Base-by-base conservation (phyloP, 2,329 filamentous ascomycete species). In the Exophiala xenobiotica region DNA sequence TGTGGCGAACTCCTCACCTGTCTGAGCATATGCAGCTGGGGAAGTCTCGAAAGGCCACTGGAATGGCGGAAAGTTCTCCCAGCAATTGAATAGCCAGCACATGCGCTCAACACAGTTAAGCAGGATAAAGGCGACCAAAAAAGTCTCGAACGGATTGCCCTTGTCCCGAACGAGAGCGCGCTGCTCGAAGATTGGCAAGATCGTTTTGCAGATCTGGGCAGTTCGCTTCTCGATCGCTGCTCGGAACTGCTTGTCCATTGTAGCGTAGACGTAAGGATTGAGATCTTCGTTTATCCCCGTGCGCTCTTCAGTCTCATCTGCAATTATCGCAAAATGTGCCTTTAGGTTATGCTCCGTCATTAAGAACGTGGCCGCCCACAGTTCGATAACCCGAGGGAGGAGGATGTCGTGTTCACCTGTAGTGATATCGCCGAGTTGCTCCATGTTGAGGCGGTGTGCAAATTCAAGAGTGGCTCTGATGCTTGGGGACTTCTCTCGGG, bases 171-270 rank as follows among this genome's bases (percentile, higher is more conserved):
- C 78, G 6, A 56, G 29, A 8, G 83, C 67, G n/a, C 80, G 74
- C 14, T 78, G 75, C 61, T 84, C 81, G 1, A 83, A 71, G 51
- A 82, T 79, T 54, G 80, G 80, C 72, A 83, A 77, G 26, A 82
- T 74, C 7, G 68, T 68, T 47, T 78, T 80, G 57, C 75, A 75
- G 4, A 82, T 67, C 46, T 70, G 69, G 11, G 73, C 70, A 27
- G 78, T 78, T 22, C 77, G 74, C 57, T 78, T 78, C 60, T 83
- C 80, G 14, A 75, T 72, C 1, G 74, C 78, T 3, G 78, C 76
- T 41, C 78, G 74, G 39, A 83, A 67, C 62, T 83, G 80, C 45
- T 72, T 69, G 57, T 69, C 74, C 53, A 83, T 74, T 3, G 81
- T 67, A 1, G 67, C 64, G 55, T 78, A 76, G 1, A 77, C 76